phyloP scores from a whole-genome alignment of 2,329 filamentous ascomycete genomes.

The Coniochaeta prunicola region DNA sequence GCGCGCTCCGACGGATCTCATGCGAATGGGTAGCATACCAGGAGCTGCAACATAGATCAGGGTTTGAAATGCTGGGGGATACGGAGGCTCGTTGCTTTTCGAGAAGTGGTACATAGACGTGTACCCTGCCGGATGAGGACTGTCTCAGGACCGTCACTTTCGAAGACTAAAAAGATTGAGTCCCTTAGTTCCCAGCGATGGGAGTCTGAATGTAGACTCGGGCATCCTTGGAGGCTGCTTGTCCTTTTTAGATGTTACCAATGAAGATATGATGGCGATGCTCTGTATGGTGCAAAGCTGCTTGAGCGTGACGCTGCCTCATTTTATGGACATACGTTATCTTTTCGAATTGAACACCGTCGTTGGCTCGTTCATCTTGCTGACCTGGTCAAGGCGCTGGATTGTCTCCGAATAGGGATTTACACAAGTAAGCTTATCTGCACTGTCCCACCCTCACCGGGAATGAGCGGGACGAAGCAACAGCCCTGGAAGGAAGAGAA shows the following conservation, averaged over 20 bases:
- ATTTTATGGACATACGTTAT: too few species aligned
- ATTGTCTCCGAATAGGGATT: too few species aligned
- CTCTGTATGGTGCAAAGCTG: too few species aligned
- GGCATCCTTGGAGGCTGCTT: background rate
- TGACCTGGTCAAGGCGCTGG: too few species aligned
- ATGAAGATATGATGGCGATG: too few species aligned
- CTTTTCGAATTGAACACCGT: too few species aligned
- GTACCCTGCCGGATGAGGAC: background rate
- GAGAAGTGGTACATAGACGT: constrained; percentile 1
- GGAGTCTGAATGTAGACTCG: background rate
- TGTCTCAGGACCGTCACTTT: background rate
- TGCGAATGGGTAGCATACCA: background rate
- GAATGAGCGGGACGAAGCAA: too few species aligned
- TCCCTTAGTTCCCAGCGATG: constrained; percentile 7
- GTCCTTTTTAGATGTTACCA: background rate
- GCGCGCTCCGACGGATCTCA: background rate
- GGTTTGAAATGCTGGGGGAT: background rate
- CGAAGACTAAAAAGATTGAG: background rate
- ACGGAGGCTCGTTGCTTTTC: background rate
- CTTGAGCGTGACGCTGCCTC: too few species aligned
- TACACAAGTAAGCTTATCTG: too few species aligned
- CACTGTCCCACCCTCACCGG: too few species aligned
- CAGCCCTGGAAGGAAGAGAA: too few species aligned
- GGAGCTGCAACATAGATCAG: background rate
- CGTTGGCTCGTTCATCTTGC: too few species aligned